Percentiles rank a stretch among this genome's conserved stretches.
Evolutionary conservation across 2,329 filamentous ascomycete genomes (phyloP).

Genomic region (Didymella keratinophila): DNA sequence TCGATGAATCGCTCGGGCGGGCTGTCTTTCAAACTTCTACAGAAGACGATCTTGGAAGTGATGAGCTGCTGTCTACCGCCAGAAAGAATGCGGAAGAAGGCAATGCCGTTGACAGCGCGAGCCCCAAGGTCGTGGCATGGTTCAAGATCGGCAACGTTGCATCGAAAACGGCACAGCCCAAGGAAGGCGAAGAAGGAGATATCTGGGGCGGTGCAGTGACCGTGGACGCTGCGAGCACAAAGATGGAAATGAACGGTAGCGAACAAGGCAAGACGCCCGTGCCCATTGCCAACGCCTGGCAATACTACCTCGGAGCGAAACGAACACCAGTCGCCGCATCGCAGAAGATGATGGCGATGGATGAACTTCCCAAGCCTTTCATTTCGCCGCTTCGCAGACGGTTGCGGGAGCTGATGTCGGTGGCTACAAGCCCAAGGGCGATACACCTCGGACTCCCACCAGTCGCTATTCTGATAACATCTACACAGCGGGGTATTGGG

Average conservation of each 20-base stretch:
- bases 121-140: conserved; percentile 73
- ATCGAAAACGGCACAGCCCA: conserved; percentile 56
- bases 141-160: conserved; percentile 80
- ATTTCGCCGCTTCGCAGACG: conserved; percentile 63
- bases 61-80: conserved; percentile 61
- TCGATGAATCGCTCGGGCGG: conserved; percentile 84
- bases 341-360: conserved; percentile 62
- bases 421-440: conserved; percentile 86
- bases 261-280: conserved; percentile 82
- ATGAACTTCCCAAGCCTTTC: conserved; percentile 53
- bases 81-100: conserved; percentile 46
- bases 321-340: conserved; percentile 66
- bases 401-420: conserved; percentile 83
- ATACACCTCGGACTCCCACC: conserved; percentile 88
- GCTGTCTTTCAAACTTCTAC: conserved; percentile 77
- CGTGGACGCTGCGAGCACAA: conserved; percentile 85
- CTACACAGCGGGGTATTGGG: conserved; percentile 91
- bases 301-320: conserved; percentile 85
- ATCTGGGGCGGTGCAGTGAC: conserved; percentile 86
- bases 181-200: conserved; percentile 69
- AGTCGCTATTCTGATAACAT: conserved; percentile 85
- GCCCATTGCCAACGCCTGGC: conserved; percentile 79
- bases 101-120: conserved; percentile 23
- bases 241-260: conserved; percentile 90
- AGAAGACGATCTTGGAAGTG: conserved; percentile 70